Conservation (phyloP, 306 rosid species). For the Inga laurina region DNA sequence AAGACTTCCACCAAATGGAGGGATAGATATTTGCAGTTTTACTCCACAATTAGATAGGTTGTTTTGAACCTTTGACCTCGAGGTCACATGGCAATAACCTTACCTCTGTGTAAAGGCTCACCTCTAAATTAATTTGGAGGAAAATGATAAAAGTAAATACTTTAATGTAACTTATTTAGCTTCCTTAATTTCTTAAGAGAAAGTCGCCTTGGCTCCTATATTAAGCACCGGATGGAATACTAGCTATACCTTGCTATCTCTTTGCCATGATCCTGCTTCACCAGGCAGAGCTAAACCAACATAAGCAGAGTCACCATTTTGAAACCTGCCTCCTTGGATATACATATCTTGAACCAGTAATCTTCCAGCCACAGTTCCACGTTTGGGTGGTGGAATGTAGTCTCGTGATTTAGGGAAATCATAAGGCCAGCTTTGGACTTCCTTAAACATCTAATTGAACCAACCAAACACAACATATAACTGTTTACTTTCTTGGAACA, state of each 20-base stretch:
- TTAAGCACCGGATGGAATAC: too few relatives aligned
- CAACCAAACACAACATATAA: background rate
- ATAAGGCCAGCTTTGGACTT: conserved; percentile 76
- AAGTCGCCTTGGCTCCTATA: too few relatives aligned
- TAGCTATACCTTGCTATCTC: conserved; percentile 65
- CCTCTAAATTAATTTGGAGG: too few relatives aligned
- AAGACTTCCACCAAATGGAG: too few relatives aligned
- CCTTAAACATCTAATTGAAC: conserved; percentile 44
- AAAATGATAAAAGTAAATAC: too few relatives aligned
- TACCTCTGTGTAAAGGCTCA: too few relatives aligned
- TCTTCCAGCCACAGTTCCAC: conserved; percentile 65
- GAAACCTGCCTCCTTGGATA: conserved; percentile 31
- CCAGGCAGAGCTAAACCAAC: conserved; percentile 81
- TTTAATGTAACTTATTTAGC: too few relatives aligned
- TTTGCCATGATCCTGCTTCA: conserved; percentile 79
- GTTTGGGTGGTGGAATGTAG: conserved; percentile 43
- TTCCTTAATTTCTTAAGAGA: too few relatives aligned
- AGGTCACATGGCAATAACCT: too few relatives aligned
- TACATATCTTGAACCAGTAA: conserved; percentile 66
- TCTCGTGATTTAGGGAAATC: conserved; percentile 59
- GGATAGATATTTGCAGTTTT: too few relatives aligned
- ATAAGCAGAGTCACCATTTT: conserved; percentile 46
- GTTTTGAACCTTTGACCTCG: too few relatives aligned
- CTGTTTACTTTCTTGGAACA: background rate
- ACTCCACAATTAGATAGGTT: too few relatives aligned